phyloP scores from a whole-genome alignment of 2,329 filamentous ascomycete genomes.

The Clonostachys chloroleuca region DNA sequence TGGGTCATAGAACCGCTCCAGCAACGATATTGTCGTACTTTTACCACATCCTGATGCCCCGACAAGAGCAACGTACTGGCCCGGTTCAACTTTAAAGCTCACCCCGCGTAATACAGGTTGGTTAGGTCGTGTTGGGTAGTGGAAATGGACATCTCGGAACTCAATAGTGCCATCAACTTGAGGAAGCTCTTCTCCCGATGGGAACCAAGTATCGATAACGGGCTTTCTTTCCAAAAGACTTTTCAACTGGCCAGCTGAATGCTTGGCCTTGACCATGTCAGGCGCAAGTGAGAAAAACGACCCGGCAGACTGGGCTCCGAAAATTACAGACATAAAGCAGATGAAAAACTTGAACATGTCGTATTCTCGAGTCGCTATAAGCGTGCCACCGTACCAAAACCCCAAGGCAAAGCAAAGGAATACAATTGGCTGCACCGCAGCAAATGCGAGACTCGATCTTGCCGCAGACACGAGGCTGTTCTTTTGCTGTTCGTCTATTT shows the following conservation, averaged over 20 bases:
- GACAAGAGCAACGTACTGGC: slow-evolving; percentile 54
- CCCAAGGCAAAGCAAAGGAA: slow-evolving; percentile 82
- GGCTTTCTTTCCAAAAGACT: slow-evolving; percentile 76
- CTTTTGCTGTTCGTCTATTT: slow-evolving; percentile 62
- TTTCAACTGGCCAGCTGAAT: slow-evolving; percentile 77
- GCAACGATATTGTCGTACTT: slow-evolving; percentile 83
- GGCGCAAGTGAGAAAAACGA: slow-evolving; percentile 86
- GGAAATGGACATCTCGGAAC: slow-evolving; percentile 90
- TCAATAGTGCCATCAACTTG: slow-evolving; percentile 64
- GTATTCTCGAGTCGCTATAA: slow-evolving; percentile 70
- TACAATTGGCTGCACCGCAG: slow-evolving; percentile 76
- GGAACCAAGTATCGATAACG: slow-evolving; percentile 78
- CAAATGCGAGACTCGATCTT: slow-evolving; percentile 76
- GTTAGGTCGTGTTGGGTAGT: slow-evolving; percentile 84
- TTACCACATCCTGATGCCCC: slow-evolving; percentile 93
- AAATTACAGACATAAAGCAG: slow-evolving; percentile 83
- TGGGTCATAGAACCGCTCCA: slow-evolving; percentile 94
- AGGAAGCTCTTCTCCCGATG: slow-evolving; percentile 25
- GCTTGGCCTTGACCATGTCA: slow-evolving; percentile 89
- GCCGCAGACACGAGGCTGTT: slow-evolving; percentile 69
- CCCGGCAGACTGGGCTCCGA: slow-evolving; percentile 87
- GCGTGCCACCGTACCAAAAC: slow-evolving; percentile 86
- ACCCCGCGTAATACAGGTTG: neutral
- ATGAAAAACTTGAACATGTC: slow-evolving; percentile 85
- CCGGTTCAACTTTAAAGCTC: neutral